Evolutionary conservation across 2,329 filamentous ascomycete species (phyloP).

Genomic region (Hyphodiscus sp.): DNA sequence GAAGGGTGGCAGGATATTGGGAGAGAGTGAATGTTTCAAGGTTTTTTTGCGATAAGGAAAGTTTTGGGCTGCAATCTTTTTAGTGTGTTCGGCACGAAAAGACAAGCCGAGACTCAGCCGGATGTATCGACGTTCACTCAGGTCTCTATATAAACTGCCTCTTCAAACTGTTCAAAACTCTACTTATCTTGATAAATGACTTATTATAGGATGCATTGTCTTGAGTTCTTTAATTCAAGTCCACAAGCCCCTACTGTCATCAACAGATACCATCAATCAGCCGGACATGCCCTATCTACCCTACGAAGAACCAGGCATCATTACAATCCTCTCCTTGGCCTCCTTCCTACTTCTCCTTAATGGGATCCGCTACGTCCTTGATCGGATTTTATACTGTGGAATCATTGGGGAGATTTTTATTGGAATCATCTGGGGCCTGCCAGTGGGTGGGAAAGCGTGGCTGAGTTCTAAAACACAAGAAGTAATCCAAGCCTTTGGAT

Average conservation of each 20-base stretch:
- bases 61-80: background rate
- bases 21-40: background rate
- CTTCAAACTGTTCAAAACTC: too few species aligned
- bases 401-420: constrained; percentile 52
- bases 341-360: constrained; percentile 61
- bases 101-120: too few species aligned
- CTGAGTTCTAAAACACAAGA: constrained; percentile 46
- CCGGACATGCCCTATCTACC: constrained; percentile 33
- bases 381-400: constrained; percentile 54
- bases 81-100: background rate
- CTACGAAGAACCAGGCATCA: constrained; percentile 58
- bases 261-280: background rate
- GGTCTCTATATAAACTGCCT: too few species aligned
- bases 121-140: too few species aligned
- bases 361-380: constrained; percentile 47
- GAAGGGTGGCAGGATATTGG: background rate
- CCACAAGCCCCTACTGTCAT: background rate
- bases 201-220: background rate
- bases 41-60: too few species aligned
- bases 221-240: background rate
- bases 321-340: constrained; percentile 50
- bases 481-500: constrained; percentile 59
- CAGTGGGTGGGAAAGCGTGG: constrained; percentile 56
- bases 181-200: too few species aligned
- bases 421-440: constrained; percentile 58